Conservation (phyloP, 108 stramenopile species). For the Conticribra guillardii region DNA sequence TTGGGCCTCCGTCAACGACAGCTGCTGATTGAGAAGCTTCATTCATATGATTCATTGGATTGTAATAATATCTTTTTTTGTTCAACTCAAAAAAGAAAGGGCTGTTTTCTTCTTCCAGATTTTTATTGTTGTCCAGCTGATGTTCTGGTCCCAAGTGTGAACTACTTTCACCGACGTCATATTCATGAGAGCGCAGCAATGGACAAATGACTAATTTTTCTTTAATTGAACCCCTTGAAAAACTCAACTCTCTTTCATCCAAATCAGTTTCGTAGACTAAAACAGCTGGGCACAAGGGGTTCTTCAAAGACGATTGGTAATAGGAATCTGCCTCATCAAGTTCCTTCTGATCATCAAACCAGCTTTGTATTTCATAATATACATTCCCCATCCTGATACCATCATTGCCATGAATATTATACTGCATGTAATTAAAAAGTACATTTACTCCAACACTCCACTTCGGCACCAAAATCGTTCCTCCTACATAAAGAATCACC, state of each 20-base stretch:
- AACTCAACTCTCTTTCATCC: background rate
- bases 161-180: background rate
- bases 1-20: slow-evolving; percentile 54
- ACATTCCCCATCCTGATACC: background rate
- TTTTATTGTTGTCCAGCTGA: slow-evolving; percentile 19
- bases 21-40: slow-evolving; percentile 13
- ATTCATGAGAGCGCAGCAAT: slow-evolving; percentile 21
- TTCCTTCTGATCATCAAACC: slow-evolving; percentile 19
- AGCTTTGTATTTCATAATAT: slow-evolving; percentile 13
- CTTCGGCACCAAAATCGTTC: slow-evolving; percentile 52
- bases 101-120: no score
- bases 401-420: slow-evolving; percentile 19
- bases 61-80: slow-evolving; percentile 57
- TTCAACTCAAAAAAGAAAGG: slow-evolving; percentile 61
- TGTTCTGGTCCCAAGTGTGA: background rate
- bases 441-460: slow-evolving; percentile 52
- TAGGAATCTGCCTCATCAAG: slow-evolving; percentile 34
- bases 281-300: slow-evolving; percentile 13
- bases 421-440: slow-evolving; percentile 42
- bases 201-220: slow-evolving; percentile 15
- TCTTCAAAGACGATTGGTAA: slow-evolving; percentile 28
- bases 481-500: slow-evolving; percentile 35
- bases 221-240: background rate
- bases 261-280: slow-evolving; percentile 20
- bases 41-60: slow-evolving; percentile 25